Conservation (phyloP, 2,329 filamentous ascomycete species). For the Alternaria sp. region DNA sequence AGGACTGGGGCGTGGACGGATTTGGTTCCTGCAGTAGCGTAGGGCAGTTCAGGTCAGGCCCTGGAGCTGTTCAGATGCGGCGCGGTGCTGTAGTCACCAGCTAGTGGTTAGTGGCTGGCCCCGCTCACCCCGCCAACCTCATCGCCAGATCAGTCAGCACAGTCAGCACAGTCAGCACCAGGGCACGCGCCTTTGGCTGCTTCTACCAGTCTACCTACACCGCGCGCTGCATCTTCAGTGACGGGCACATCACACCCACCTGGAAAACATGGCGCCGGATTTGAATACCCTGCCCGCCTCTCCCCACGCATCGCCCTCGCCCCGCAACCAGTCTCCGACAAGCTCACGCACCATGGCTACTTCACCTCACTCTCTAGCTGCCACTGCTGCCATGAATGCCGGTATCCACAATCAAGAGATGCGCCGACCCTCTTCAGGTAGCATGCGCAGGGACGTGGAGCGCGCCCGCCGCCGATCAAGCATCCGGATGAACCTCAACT, state of each 20-base stretch:
- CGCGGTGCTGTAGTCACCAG: too few relatives aligned
- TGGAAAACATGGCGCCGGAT: slow-evolving; percentile 55
- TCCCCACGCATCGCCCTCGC: slow-evolving; percentile 50
- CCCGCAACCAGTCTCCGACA: slow-evolving; percentile 42
- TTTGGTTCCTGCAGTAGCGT: slow-evolving; percentile 17
- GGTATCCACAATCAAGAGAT: slow-evolving; percentile 73
- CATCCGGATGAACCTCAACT: slow-evolving; percentile 75
- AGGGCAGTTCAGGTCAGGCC: neutral
- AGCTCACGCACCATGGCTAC: slow-evolving; percentile 61
- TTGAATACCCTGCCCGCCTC: slow-evolving; percentile 67
- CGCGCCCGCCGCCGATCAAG: slow-evolving; percentile 70
- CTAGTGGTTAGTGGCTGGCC: neutral
- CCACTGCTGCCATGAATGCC: slow-evolving; percentile 79
- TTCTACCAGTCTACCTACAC: neutral
- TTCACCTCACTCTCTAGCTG: slow-evolving; percentile 75
- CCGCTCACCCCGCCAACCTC: slow-evolving; percentile 15
- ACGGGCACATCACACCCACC: slow-evolving; percentile 25
- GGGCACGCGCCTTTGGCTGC: slow-evolving; percentile 1
- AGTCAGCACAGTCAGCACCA: neutral
- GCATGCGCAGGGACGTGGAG: slow-evolving; percentile 54
- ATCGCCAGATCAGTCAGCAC: neutral
- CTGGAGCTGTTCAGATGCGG: neutral
- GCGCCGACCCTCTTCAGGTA: slow-evolving; percentile 58
- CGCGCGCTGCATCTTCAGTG: neutral
- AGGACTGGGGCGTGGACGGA: neutral